Evolutionary conservation across 176 grass and related monocot genomes (phyloP), one percentile per base, ranked within the genome.

Genomic region (Ensete glaucum): DNA sequence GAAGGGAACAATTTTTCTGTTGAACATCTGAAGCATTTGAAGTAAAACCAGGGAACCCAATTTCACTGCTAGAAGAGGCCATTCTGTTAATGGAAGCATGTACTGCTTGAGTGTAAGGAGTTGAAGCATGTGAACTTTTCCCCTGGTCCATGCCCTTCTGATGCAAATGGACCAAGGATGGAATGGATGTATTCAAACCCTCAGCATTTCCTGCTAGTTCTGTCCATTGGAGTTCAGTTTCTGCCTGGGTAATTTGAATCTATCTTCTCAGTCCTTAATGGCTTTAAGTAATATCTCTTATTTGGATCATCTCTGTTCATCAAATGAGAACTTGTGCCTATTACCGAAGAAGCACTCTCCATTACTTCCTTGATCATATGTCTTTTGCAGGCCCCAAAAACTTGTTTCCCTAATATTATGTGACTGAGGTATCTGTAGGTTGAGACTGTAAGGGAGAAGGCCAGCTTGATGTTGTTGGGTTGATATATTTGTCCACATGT

Each of bases 1-100:
- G 56, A 22, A 95, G 73, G 67, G 91, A 88, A 77, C 86, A 99
- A 82, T 81, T 91, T 71, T 88, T 76, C 24, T 94, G 88, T 56
- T 86, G 88, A 82, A 81, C 79, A 76, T 88, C 92, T 86, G 85
- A 53, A 76, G 78, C 79, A 48, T 63, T 60, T 70, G 87, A 71
- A 34, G 82, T 73, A 54, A 49, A 80, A 72, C 91, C 85, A 84
- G 89, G 83, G 22, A 95, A 88, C 22, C 81, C 85, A 80, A 86
- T 70, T 64, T 80, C 81, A 75, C 75, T 76, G 49, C 68, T 80
- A 50, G 22, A 81, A 77, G 75, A 63, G 8, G 76, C 50, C 78
- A 66, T 77, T 79, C 9, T 81, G 60, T 62, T 78, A 25, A 79
- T 64, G 72, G 87, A 78, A 79, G 77, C 49, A 79, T 83, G 84